Conservation (phyloP, 225 moss, liverwort and hornwort genomes). For the Ulota crispa region DNA sequence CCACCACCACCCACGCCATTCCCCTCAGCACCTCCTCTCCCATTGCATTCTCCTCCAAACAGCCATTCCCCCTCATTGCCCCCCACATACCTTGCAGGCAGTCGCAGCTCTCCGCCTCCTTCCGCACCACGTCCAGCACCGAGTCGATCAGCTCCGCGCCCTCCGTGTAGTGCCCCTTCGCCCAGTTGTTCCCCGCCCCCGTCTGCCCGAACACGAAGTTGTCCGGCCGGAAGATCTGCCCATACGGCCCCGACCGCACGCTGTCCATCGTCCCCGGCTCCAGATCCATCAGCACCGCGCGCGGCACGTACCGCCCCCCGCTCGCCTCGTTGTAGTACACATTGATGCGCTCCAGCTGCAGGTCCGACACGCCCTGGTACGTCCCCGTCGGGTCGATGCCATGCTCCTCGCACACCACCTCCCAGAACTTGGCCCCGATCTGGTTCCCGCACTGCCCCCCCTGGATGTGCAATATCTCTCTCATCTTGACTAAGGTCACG, state of each 20-base stretch:
- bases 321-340: slow-evolving; percentile 64
- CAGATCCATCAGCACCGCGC: slow-evolving; percentile 56
- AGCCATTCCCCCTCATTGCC: background rate
- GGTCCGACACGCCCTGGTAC: slow-evolving; percentile 53
- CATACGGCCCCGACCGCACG: slow-evolving; percentile 49
- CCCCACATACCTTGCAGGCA: slow-evolving; percentile 45
- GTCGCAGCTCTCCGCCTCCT: slow-evolving; percentile 61
- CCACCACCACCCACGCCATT: background rate
- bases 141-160: slow-evolving; percentile 61
- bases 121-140: slow-evolving; percentile 52
- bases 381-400: slow-evolving; percentile 56
- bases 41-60: rapidly evolving
- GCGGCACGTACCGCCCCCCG: slow-evolving; percentile 49
- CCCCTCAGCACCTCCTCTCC: background rate
- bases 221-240: slow-evolving; percentile 54
- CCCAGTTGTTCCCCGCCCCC: slow-evolving; percentile 51
- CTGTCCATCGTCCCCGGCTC: slow-evolving; percentile 42
- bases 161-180: slow-evolving; percentile 50
- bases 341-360: slow-evolving; percentile 63
- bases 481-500: slow-evolving; percentile 16
- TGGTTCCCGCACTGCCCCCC: slow-evolving; percentile 65
- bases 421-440: slow-evolving; percentile 66
- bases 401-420: slow-evolving; percentile 63
- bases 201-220: slow-evolving; percentile 66
- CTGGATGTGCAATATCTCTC: slow-evolving; percentile 61